A percentile compares a stretch with the other conserved stretches of the same genome.
These are phyloP conservation scores for Periconia digitata DNA, from an alignment of 2,329 filamentous ascomycete genomes.

Conservation along the genomic window DNA sequence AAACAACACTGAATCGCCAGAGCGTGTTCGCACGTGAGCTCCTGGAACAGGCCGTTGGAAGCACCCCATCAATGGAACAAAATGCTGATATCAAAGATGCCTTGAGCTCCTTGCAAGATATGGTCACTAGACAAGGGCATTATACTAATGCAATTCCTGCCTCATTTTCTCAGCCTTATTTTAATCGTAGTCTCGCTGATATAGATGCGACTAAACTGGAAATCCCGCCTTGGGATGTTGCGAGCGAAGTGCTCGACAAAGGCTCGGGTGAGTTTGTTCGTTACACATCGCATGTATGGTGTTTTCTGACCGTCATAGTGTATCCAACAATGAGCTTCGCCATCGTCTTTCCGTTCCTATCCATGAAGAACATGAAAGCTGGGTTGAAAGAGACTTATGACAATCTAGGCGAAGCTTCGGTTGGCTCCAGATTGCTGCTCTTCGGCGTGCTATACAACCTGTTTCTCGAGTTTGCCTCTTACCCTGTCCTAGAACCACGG, in stretches of 20 bases:
- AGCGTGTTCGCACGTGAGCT: constrained; percentile 51
- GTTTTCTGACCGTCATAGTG: constrained; percentile 14
- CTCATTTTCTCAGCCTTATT: constrained; percentile 13
- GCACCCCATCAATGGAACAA: constrained; percentile 34
- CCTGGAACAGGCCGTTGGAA: constrained; percentile 45
- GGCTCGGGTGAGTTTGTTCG: constrained; percentile 26
- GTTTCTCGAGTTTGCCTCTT: constrained; percentile 27
- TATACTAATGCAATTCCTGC: constrained; percentile 14
- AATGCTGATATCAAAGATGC: constrained; percentile 38
- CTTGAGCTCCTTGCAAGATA: constrained; percentile 33
- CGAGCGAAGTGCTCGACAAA: constrained; percentile 27
- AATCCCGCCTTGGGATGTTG: constrained; percentile 32
- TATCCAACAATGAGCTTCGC: constrained; percentile 37
- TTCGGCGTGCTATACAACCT: constrained; percentile 34
- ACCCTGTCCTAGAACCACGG: constrained; percentile 17
- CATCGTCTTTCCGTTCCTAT: constrained; percentile 34
- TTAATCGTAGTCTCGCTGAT: constrained; percentile 27
- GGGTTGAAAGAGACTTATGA: constrained; percentile 30
- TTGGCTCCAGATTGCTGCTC: constrained; percentile 28
- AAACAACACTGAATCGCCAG: constrained; percentile 52
- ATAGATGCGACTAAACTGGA: constrained; percentile 30
- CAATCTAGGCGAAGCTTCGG: constrained; percentile 17
- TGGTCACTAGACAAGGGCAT: constrained; percentile 32
- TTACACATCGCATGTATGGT: neutral
- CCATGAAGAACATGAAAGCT: constrained; percentile 26